Percentiles rank a stretch among this genome's conserved stretches.
These are phyloP conservation scores for Isochrysis galbana DNA, from an alignment of 78 protist genomes.

Conservation along the genomic window DNA sequence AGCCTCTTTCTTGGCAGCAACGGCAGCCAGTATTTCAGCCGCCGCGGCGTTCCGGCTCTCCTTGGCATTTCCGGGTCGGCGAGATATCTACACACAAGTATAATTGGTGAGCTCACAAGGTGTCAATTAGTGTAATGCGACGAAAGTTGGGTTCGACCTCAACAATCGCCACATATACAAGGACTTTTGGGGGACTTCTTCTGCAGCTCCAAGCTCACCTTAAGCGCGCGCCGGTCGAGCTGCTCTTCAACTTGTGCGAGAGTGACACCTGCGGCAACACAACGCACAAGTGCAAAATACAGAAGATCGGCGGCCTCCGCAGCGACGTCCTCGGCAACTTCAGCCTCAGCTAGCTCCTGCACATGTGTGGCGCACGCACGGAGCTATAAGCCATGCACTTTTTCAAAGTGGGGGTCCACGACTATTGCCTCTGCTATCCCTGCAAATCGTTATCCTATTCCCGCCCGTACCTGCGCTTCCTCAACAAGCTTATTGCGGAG, in stretches of 20 bases:
- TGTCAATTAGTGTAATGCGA: too few relatives aligned
- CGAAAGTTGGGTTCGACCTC: too few relatives aligned
- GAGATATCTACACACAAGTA: too few relatives aligned
- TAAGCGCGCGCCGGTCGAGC: conserved; percentile 8
- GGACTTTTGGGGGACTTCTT: too few relatives aligned
- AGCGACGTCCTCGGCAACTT: conserved; percentile 37
- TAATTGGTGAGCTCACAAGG: too few relatives aligned
- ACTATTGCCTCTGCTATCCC: neutral
- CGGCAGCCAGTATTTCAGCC: too few relatives aligned
- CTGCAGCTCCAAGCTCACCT: too few relatives aligned
- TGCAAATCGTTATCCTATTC: neutral
- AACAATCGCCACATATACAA: too few relatives aligned
- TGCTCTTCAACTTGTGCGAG: neutral
- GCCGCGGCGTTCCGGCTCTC: too few relatives aligned
- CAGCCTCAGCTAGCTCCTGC: conserved; percentile 43
- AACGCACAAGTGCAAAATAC: conserved; percentile 49
- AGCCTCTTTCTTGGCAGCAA: too few relatives aligned
- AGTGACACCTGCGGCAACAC: conserved; percentile 14
- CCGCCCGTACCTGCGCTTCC: conserved; percentile 57
- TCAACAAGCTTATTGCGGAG: conserved; percentile 63
- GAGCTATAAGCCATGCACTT: neutral
- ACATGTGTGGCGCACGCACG: neutral
- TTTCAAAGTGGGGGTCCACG: neutral
- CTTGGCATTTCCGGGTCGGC: too few relatives aligned
- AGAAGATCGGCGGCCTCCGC: conserved; percentile 73